These are phyloP conservation scores for Tolypocladium inflatum DNA, from an alignment of 2,329 filamentous ascomycete species.

Conservation along the genomic window DNA sequence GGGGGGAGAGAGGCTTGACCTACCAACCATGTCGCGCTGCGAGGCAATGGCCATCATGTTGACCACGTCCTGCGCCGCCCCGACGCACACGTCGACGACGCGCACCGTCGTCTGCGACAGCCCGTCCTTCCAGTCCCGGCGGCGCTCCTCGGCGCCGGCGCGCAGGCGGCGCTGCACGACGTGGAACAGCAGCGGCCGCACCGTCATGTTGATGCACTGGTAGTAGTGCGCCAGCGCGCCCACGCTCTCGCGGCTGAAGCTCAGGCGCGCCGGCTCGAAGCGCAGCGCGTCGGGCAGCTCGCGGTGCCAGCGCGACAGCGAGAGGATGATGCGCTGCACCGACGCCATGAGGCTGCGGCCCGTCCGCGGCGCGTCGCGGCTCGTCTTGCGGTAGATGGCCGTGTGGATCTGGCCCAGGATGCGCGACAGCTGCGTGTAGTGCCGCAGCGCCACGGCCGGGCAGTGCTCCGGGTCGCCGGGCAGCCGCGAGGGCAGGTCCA, in stretches of 20 bases:
- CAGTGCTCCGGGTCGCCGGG: conserved; percentile 28
- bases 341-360: conserved; percentile 37
- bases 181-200: conserved; percentile 41
- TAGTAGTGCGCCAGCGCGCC: conserved; percentile 46
- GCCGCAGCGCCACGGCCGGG: conserved; percentile 35
- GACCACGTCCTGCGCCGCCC: conserved; percentile 34
- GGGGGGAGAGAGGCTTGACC: too few relatives aligned
- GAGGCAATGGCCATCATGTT: conserved; percentile 12
- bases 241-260: conserved; percentile 38
- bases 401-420: conserved; percentile 38
- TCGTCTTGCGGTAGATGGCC: conserved; percentile 38
- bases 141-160: conserved; percentile 16
- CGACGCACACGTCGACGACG: conserved; percentile 43
- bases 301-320: conserved; percentile 39
- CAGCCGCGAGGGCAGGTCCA: conserved; percentile 23
- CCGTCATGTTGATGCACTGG: conserved; percentile 49
- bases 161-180: conserved; percentile 38
- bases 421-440: conserved; percentile 43
- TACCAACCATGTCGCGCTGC: conserved; percentile 26
- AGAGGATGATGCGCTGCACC: conserved; percentile 38
- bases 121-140: conserved; percentile 25
- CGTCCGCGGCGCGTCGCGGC: conserved; percentile 24
- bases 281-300: conserved; percentile 36
- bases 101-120: conserved; percentile 36
- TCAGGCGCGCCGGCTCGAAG: conserved; percentile 35